Percentiles rank a stretch among this genome's conserved stretches.
Conservation (phyloP, 163 green algal genomes). For the Scenedesmus sp. region DNA sequence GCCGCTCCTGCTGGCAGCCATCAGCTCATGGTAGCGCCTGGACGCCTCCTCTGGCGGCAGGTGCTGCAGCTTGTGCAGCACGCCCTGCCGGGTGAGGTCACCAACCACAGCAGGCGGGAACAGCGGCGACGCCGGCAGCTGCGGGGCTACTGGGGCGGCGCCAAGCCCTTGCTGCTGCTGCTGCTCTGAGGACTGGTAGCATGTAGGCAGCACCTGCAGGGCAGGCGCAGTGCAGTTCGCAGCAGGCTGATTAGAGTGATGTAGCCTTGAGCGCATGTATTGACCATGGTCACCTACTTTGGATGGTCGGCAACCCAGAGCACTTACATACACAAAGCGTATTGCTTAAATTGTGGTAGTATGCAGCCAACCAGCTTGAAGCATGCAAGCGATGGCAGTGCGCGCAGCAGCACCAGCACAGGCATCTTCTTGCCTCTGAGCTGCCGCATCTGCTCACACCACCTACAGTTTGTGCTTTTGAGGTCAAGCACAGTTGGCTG, state of each 20-base stretch:
- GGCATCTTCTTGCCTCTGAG: too few species aligned
- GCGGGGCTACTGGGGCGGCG: not conserved
- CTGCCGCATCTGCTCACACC: not conserved
- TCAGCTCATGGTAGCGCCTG: slow-evolving; percentile 32
- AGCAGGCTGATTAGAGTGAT: not conserved
- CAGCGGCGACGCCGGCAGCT: slow-evolving; percentile 14
- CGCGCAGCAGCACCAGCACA: too few species aligned
- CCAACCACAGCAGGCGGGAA: slow-evolving; percentile 17
- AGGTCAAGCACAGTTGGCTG: too few species aligned
- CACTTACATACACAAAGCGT: too few species aligned
- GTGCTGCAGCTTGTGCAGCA: slow-evolving; percentile 56
- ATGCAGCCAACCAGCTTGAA: too few species aligned
- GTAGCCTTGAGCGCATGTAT: too few species aligned
- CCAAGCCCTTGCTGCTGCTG: not conserved
- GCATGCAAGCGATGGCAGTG: too few species aligned
- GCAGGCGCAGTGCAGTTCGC: not conserved
- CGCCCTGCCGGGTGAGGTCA: slow-evolving; percentile 48
- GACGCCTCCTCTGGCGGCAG: slow-evolving; percentile 48
- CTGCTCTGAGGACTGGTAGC: slow-evolving; percentile 21
- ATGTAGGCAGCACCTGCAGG: slow-evolving; percentile 3
- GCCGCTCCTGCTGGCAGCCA: slow-evolving; percentile 21
- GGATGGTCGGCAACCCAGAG: too few species aligned
- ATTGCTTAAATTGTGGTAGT: too few species aligned
- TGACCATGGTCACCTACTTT: too few species aligned
- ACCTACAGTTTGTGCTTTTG: not conserved